Base-by-base conservation (phyloP, 805 yeast species). In the Ogataea pignaliae region DNA sequence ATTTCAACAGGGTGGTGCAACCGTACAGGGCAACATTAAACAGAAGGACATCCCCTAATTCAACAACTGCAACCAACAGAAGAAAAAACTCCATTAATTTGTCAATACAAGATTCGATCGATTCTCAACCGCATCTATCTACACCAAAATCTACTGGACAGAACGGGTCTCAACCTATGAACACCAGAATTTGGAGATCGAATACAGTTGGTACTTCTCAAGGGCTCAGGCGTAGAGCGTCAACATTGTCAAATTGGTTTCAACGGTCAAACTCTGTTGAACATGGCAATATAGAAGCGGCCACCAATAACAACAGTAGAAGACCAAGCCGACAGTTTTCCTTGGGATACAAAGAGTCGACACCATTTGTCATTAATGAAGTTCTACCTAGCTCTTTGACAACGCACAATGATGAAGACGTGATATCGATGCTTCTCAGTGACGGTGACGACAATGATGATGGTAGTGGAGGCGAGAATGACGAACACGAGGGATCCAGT, bases 241-340 rank as follows among this genome's bases (percentile, higher is more conserved):
- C 50, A 3, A 48, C 50, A 2, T 31, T 42, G 5, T 18, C 43
- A 17, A 42, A 41, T 28, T 42, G 52, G 52, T 40, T 48, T 16
- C 52, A 45, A 39, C 28, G 42, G 34, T 41, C 50, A 10, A 50
- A 41, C 6, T 43, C 46, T 2, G 33, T 41, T 13, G 45, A 34
- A n/a, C 21, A 33, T 17, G 18, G 26, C 39, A 43, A 41, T 21
- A n/a, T 12, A 12, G 17, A 34, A 14, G 17, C 28, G 26, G 7
- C 4, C 26, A 5, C 26, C 26, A 21, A 21, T 21, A 21, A 21
- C 26, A 21, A 21, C 26, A 7, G 34, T 12, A 41, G 47, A 33
- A 35, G 30, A 14, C 18, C 45, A 10, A 47, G 46, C 14, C 34
- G 54, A n/a, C 55, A 52, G 34, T 34, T 53, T 29, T 45, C 54